Percentiles rank a stretch among this genome's conserved stretches.
Evolutionary conservation across 306 rosid genomes (phyloP).

Genomic region (Dalbergia oliveri): DNA sequence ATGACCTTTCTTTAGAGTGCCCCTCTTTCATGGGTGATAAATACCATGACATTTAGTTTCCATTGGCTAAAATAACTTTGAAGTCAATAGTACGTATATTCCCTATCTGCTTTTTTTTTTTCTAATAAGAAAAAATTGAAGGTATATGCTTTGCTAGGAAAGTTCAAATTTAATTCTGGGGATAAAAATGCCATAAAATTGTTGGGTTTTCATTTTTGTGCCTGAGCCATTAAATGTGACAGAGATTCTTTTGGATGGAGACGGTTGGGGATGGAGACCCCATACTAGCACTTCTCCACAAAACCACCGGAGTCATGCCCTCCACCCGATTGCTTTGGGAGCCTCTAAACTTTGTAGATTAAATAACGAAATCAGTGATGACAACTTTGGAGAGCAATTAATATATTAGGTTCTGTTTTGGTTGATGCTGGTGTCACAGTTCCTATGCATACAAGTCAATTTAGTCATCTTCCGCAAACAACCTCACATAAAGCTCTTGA

Average conservation of each 20-base stretch:
- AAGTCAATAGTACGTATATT: not conserved
- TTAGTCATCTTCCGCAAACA: not conserved
- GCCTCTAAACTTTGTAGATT: conserved; percentile 26
- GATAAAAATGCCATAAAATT: conserved; percentile 18
- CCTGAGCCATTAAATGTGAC: conserved; percentile 39
- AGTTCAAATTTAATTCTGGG: not conserved
- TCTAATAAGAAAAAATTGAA: not conserved
- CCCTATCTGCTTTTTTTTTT: too few relatives aligned
- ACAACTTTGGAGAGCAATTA: not conserved
- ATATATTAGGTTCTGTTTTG: not conserved
- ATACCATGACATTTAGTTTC: not conserved
- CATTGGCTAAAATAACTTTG: conserved; percentile 17
- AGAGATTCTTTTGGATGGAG: conserved; percentile 50
- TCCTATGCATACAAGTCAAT: conserved; percentile 21
- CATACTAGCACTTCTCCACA: conserved; percentile 38
- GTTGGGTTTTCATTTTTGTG: conserved; percentile 4
- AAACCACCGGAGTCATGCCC: conserved; percentile 28
- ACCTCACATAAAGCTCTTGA: not conserved
- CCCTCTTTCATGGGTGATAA: conserved; percentile 4
- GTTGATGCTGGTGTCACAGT: conserved; percentile 23
- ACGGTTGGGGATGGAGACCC: conserved; percentile 45
- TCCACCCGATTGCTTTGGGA: conserved; percentile 15
- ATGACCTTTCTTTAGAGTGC: not conserved
- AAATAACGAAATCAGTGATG: not conserved
- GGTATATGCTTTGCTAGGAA: conserved; percentile 26